phyloP scores from a whole-genome alignment of 2,329 filamentous ascomycete genomes.

The Harringtonia aguacate region DNA sequence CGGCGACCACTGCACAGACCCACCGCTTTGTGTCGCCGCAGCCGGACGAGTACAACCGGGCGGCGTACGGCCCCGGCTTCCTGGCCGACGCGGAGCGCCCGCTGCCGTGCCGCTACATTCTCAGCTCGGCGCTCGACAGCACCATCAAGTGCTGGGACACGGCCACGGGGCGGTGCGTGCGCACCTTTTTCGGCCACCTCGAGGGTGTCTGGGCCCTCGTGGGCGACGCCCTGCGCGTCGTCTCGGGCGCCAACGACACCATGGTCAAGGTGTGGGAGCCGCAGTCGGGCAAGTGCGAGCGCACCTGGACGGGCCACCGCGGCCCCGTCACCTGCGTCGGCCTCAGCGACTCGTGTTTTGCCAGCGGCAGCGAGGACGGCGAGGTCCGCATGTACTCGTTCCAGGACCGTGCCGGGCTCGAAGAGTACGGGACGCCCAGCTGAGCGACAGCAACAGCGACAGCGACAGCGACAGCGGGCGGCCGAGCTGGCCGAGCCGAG shows the following conservation, averaged over 20 bases:
- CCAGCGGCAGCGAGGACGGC: conserved; percentile 86
- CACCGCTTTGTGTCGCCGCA: conserved; percentile 10
- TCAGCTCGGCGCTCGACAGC: conserved; percentile 83
- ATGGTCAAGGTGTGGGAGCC: conserved; percentile 97
- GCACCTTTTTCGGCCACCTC: conserved; percentile 92
- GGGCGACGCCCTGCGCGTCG: conserved; percentile 44
- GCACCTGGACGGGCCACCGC: conserved; percentile 82
- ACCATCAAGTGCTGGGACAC: conserved; percentile 93
- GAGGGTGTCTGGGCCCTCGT: conserved; percentile 86
- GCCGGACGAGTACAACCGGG: conserved; percentile 26
- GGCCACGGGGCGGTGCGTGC: conserved; percentile 66
- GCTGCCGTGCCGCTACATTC: conserved; percentile 78
- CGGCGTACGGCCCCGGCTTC: conserved; percentile 52
- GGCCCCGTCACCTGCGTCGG: conserved; percentile 91
- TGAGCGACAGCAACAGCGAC: conserved; percentile 21
- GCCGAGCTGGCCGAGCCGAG: too few species aligned
- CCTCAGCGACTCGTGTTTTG: conserved; percentile 79
- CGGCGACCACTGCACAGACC: neutral
- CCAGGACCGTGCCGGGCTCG: conserved; percentile 33
- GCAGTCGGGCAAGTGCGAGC: conserved; percentile 78
- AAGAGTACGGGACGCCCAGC: conserved; percentile 40
- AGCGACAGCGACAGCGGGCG: too few species aligned
- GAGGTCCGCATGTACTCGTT: conserved; percentile 82
- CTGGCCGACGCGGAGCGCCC: conserved; percentile 50
- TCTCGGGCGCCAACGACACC: conserved; percentile 83